Evolutionary conservation across 108 stramenopile genomes (phyloP).

Genomic region (Cyclotella choctawhatcheeana): DNA sequence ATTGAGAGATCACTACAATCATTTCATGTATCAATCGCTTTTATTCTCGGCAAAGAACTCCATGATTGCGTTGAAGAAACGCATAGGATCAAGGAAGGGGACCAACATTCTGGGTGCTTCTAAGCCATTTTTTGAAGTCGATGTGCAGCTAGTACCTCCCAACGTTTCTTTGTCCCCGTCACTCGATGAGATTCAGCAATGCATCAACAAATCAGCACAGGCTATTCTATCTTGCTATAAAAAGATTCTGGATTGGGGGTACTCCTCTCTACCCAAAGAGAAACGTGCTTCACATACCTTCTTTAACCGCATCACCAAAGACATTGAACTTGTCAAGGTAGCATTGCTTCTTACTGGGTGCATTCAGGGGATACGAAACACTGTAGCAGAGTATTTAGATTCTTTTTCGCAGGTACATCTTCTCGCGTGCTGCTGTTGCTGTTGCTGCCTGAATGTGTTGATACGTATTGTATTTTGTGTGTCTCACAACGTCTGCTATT

Average conservation of each 20-base stretch:
- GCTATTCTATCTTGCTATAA: conserved; percentile 89
- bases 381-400: conserved; percentile 83
- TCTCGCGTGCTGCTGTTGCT: too few relatives aligned
- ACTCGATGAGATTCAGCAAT: conserved; percentile 88
- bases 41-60: conserved; percentile 87
- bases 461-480: not conserved
- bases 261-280: conserved; percentile 34
- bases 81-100: conserved; percentile 70
- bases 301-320: conserved; percentile 90
- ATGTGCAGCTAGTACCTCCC: conserved; percentile 84
- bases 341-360: conserved; percentile 90
- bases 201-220: conserved; percentile 87
- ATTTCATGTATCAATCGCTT: conserved; percentile 93
- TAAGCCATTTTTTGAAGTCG: conserved; percentile 88
- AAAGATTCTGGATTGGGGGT: conserved; percentile 74
- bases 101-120: conserved; percentile 59
- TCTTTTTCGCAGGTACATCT: conserved; percentile 54
- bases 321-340: conserved; percentile 90
- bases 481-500: conserved; percentile 5
- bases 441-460: not conserved
- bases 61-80: conserved; percentile 89
- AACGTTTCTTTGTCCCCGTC: conserved; percentile 74
- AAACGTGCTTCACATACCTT: conserved; percentile 62
- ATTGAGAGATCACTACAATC: conserved; percentile 90
- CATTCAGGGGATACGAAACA: conserved; percentile 87